Base-by-base conservation (phyloP, 257 asterid genomes). In the Rehmannia glutinosa region DNA sequence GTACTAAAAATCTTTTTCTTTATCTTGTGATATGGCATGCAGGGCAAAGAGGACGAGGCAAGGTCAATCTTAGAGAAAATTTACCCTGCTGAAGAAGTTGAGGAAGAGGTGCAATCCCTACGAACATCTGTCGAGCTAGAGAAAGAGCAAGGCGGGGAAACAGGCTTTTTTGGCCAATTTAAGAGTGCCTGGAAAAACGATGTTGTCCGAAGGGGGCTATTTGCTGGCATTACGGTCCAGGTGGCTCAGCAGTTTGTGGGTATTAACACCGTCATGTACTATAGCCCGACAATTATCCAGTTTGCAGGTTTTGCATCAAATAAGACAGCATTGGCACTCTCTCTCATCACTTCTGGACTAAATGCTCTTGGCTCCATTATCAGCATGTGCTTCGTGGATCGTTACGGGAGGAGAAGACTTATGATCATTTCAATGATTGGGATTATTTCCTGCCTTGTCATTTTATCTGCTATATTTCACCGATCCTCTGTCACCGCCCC, bases 221-320 rank as follows among this genome's bases (percentile, higher is more conserved):
- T 71, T 5, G 89, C 92, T 0, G 92, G 89, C 46, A 62, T 86
- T 5, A 70, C 86, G 0, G 89, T 79, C 62, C 92, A 86, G 58
- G 89, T 86, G 69, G 89, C 89, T 39, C 89, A 83, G 71, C 87
- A 86, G 36, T 86, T 86, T 61, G 88, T 85, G 17, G 92, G 92
- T 51, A 85, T 85, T 46, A 85, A 82, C 74, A 85, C 89, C 4
- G 87, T 86, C 68, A 83, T 86, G 92, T 86, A 86, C 58, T 86
- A 83, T 13, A 83, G 89, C 66, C 86, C 89, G 47, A 77, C 86
- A 62, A 86, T 83, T 8, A 79, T 86, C 68, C 93, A 86, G 68
- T 81, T 86, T 45, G 89, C 93, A 0, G 90, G 93, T 16, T 83
- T 81, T 43, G 89, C 93, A 27, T 81, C 90, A 15, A 86, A 83